Evolutionary conservation across 768 basidiomycete species (phyloP), one percentile per base, ranked within the genome.

Genomic region (Nevesoporus exiguus): DNA sequence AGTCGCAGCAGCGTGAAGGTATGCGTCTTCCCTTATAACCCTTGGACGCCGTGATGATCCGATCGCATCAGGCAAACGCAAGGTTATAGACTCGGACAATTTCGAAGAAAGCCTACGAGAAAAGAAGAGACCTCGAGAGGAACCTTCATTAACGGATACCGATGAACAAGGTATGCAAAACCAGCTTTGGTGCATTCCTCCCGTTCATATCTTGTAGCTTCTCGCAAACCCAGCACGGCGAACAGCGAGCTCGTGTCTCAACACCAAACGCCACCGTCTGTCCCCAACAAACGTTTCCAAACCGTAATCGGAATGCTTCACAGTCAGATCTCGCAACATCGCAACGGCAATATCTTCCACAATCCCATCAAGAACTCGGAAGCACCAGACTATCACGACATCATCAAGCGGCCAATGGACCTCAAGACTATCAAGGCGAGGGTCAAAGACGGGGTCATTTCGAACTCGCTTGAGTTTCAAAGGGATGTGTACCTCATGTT

Each of bases 351-450:
- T 57, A 89, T 96, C 50, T 96, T 96, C 65, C 87, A 90, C 63
- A 88, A 89, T 60, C 93, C 94, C 22, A 93, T 98, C 70, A 91
- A 88, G 66, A 80, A 81, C 54, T 82, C 83, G 21, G 93, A 96
- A 59, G 95, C 95, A 7, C 86, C 93, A 0, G 93, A 93, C 65
- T 98, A 98, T 66, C 84, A 85, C 54, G 89, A 93, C 47, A 90
- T 96, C 54, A 90, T 98, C 54, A 92, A 90, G 64, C 81, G 88
- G n/a, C 93, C 96, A 3, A 95, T 95, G 83, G 94, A 98, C 69
- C 79, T 98, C 51, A 96, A 94, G 71, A 95, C 90, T 0, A 90
- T 98, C 67, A 92, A 93, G 69, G 75, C 75, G n/a, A 82, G 80
- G 58, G 84, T 96, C 53, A 90, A 88, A 62, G 92, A 95, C 61